A percentile compares a stretch with the other conserved stretches of the same genome.
Evolutionary conservation across 2,329 filamentous ascomycete species (phyloP).

Genomic region (Drechslerella stenobrocha): DNA sequence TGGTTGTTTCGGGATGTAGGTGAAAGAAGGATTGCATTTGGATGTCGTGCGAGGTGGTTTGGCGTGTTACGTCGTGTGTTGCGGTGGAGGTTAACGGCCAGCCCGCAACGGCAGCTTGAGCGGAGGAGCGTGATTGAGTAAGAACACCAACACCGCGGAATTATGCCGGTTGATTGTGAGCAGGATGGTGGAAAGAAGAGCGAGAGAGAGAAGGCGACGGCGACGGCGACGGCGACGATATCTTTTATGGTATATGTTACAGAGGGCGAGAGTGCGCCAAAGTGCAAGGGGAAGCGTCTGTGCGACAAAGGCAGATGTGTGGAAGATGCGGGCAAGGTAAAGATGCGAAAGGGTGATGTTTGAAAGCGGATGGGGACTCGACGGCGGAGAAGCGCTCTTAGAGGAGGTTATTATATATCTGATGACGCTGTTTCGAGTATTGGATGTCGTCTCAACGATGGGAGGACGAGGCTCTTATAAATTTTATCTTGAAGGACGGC

Average conservation of each 20-base stretch:
- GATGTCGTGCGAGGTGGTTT: constrained; percentile 43
- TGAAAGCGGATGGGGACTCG: constrained; percentile 35
- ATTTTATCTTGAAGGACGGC: constrained; percentile 38
- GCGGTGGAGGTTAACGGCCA: constrained; percentile 20
- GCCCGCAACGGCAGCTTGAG: constrained; percentile 10
- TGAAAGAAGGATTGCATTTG: constrained; percentile 49
- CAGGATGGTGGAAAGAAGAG: constrained; percentile 8
- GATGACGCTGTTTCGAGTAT: constrained; percentile 38
- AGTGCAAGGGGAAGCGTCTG: constrained; percentile 4
- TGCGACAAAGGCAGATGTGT: constrained; percentile 11
- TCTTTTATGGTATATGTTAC: not conserved
- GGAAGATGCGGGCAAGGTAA: constrained; percentile 22
- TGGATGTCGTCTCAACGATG: constrained; percentile 29
- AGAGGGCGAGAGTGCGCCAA: constrained; percentile 3
- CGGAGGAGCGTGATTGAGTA: constrained; percentile 1
- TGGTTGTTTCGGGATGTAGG: constrained; percentile 41
- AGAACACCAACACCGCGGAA: no score
- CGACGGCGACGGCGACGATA: not conserved
- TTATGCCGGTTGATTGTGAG: no score
- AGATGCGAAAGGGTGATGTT: constrained; percentile 15
- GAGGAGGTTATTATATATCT: constrained; percentile 32
- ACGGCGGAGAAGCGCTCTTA: constrained; percentile 46
- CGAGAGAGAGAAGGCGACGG: not conserved
- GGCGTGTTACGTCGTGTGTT: constrained; percentile 22
- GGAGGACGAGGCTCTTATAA: constrained; percentile 47